Conservation (phyloP, 2,329 filamentous ascomycete genomes). For the Bipolaris bicolor region DNA sequence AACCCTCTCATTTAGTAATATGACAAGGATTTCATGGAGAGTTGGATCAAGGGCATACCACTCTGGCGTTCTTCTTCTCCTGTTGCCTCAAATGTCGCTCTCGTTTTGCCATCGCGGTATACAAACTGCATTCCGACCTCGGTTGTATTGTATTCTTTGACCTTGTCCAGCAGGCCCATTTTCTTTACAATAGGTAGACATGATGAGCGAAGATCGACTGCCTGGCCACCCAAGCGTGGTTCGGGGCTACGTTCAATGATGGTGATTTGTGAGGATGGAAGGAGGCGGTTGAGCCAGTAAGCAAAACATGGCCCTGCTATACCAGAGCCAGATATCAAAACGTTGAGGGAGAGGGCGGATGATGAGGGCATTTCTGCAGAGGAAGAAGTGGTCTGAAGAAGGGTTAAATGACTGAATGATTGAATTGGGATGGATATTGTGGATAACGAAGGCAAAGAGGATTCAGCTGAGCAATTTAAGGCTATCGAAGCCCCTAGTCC, state of each 20-base stretch:
- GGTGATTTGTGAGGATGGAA: slow-evolving; percentile 42
- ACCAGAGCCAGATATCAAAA: slow-evolving; percentile 41
- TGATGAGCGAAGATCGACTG: slow-evolving; percentile 61
- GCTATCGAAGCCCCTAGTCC: background rate
- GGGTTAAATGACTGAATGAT: background rate
- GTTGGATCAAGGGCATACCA: slow-evolving; percentile 37
- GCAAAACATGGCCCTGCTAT: slow-evolving; percentile 53
- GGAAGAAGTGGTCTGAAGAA: background rate
- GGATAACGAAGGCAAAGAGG: background rate
- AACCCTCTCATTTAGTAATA: background rate
- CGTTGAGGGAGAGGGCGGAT: slow-evolving; percentile 5
- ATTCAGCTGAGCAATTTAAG: background rate
- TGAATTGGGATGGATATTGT: background rate
- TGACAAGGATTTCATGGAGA: slow-evolving; percentile 34
- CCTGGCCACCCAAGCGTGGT: slow-evolving; percentile 57
- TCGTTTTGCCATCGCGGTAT: slow-evolving; percentile 24
- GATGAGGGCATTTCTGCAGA: background rate
- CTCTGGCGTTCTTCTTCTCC: slow-evolving; percentile 8
- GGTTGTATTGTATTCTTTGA: slow-evolving; percentile 50
- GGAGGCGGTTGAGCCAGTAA: slow-evolving; percentile 56
- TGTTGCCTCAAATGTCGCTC: slow-evolving; percentile 40
- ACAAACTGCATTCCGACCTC: slow-evolving; percentile 58
- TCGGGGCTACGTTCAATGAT: slow-evolving; percentile 52
- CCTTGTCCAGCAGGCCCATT: slow-evolving; percentile 58
- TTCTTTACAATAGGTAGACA: slow-evolving; percentile 58